Evolutionary conservation across 305 asterid species (phyloP).

Genomic region (Fraxinus latifolia): DNA sequence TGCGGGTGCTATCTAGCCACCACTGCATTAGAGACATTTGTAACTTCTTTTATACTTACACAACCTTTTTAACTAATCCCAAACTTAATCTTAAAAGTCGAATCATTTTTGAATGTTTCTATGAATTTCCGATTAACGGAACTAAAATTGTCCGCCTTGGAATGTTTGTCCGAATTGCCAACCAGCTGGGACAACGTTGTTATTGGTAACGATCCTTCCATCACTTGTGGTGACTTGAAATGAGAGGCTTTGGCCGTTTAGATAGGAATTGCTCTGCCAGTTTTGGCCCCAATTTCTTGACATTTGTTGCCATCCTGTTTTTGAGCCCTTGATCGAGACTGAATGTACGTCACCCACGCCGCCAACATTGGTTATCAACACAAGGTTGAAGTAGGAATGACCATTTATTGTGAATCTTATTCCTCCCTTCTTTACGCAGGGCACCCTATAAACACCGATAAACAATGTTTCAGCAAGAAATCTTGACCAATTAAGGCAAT

Average conservation of each 20-base stretch:
- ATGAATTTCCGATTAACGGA: background rate
- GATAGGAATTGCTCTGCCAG: constrained; percentile 73
- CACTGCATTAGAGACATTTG: constrained; percentile 54
- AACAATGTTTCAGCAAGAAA: background rate
- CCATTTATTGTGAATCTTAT: constrained; percentile 79
- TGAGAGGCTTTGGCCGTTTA: constrained; percentile 66
- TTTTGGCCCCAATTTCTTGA: constrained; percentile 91
- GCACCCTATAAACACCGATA: constrained; percentile 44
- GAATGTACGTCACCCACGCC: constrained; percentile 80
- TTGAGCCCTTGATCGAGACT: constrained; percentile 62
- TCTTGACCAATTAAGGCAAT: background rate
- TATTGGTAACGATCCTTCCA: constrained; percentile 51
- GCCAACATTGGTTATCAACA: constrained; percentile 66
- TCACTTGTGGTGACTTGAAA: constrained; percentile 70
- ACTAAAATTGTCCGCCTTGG: constrained; percentile 51
- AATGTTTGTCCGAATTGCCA: constrained; percentile 85
- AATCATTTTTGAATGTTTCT: background rate
- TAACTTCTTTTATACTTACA: constrained; percentile 18
- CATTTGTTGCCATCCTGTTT: constrained; percentile 72
- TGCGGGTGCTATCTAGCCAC: constrained; percentile 77
- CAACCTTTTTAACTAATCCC: constrained; percentile 27
- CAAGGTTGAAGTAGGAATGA: constrained; percentile 75
- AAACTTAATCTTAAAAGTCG: constrained; percentile 2
- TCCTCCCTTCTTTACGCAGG: constrained; percentile 74
- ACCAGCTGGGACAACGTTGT: constrained; percentile 49